Evolutionary conservation across 2,329 filamentous ascomycete species (phyloP).

Genomic region (Ceratocystis colombiana): DNA sequence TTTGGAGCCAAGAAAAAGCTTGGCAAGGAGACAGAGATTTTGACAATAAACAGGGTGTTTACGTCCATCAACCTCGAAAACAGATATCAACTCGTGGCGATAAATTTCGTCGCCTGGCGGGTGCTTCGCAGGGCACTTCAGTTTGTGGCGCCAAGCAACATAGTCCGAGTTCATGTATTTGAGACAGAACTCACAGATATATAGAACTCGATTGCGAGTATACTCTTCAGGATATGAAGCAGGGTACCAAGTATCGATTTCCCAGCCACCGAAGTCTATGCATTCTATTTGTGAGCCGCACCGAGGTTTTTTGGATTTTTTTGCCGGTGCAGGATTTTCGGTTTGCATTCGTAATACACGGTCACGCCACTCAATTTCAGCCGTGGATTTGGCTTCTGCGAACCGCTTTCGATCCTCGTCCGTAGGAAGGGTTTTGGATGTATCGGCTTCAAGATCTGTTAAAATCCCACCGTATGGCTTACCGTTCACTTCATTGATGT

Average conservation of each 20-base stretch:
- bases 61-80: conserved; percentile 94
- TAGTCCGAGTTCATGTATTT: conserved; percentile 99
- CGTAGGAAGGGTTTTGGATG: conserved; percentile 72
- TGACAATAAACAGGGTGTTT: conserved; percentile 99
- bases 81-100: conserved; percentile 76
- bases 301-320: conserved; percentile 63
- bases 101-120: conserved; percentile 98
- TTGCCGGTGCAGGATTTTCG: conserved; percentile 51
- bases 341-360: conserved; percentile 51
- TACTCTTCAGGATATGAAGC: conserved; percentile 98
- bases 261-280: conserved; percentile 94
- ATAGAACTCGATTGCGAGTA: conserved; percentile 89
- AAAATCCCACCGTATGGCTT: conserved; percentile 95
- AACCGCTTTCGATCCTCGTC: conserved; percentile 75
- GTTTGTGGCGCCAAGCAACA: conserved; percentile 93
- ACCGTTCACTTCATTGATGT: conserved; percentile 76
- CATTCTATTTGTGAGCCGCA: conserved; percentile 95
- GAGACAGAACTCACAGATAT: conserved; percentile 97
- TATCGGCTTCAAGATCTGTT: conserved; percentile 80
- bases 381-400: conserved; percentile 78
- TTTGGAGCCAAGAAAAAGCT: conserved; percentile 96
- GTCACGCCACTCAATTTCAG: conserved; percentile 83
- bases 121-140: conserved; percentile 93
- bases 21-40: conserved; percentile 89
- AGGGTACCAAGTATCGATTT: conserved; percentile 98